phyloP scores from a whole-genome alignment of 169 alveolate species.

The Plasmodium reichenowi region DNA sequence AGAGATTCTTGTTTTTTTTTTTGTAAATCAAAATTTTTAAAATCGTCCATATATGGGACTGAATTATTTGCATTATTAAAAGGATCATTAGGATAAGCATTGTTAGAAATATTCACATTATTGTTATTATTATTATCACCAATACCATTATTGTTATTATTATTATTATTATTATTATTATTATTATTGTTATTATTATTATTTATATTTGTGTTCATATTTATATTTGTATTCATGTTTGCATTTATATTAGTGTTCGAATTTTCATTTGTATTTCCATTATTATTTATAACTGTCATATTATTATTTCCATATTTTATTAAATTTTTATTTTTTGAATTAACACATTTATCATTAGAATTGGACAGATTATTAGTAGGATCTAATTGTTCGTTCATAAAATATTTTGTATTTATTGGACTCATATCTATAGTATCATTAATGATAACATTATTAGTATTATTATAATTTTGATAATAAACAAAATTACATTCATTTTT shows the following conservation, averaged over 20 bases:
- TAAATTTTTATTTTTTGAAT: constrained; percentile 13
- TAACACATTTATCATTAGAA: constrained; percentile 23
- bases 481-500: constrained; percentile 81
- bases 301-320: constrained; percentile 3
- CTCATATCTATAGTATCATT: constrained; percentile 39
- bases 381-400: constrained; percentile 17
- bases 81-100: too few relatives aligned
- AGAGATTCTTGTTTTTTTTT: constrained; percentile 83
- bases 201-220: neutral
- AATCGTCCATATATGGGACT: constrained; percentile 22
- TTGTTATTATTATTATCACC: too few relatives aligned
- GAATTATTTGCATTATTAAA: too few relatives aligned
- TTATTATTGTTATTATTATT: too few relatives aligned
- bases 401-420: neutral
- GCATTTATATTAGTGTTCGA: neutral
- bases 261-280: neutral
- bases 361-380: neutral
- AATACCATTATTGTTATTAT: too few relatives aligned
- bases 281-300: neutral
- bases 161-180: too few relatives aligned
- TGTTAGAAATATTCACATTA: too few relatives aligned
- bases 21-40: constrained; percentile 79
- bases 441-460: constrained; percentile 42
- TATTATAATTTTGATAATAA: constrained; percentile 78
- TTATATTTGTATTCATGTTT: neutral